Conservation (phyloP, 2,329 filamentous ascomycete genomes). For the Fusarium verticillioides region DNA sequence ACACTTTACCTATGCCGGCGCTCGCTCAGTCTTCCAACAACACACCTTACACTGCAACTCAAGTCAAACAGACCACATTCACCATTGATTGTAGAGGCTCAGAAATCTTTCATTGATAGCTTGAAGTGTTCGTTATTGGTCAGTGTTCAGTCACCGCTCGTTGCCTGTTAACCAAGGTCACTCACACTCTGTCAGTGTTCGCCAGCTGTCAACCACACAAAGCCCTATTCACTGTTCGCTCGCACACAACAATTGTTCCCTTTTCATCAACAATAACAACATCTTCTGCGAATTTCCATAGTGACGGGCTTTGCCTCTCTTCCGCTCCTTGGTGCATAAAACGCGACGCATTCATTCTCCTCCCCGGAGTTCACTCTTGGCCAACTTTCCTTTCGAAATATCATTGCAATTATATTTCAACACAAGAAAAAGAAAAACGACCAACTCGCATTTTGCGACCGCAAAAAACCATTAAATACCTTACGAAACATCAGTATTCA, state of each 20-base stretch:
- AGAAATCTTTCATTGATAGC: neutral
- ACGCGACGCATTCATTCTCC: constrained; percentile 33
- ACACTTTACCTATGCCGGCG: constrained; percentile 32
- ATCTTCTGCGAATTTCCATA: constrained; percentile 17
- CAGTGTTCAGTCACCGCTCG: constrained; percentile 19
- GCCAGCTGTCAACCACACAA: constrained; percentile 35
- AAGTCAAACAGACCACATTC: constrained; percentile 8
- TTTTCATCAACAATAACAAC: constrained; percentile 24
- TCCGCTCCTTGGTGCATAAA: constrained; percentile 30
- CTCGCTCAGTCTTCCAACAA: constrained; percentile 19
- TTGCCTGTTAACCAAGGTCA: neutral
- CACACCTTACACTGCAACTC: neutral
- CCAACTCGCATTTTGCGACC: constrained; percentile 1
- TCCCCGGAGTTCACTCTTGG: constrained; percentile 10
- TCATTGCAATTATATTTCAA: constrained; percentile 18
- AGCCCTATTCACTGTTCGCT: constrained; percentile 28
- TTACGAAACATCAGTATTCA: constrained; percentile 12
- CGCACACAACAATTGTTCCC: constrained; percentile 24
- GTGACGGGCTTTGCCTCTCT: constrained; percentile 33
- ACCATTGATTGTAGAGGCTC: constrained; percentile 2
- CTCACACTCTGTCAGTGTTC: constrained; percentile 33
- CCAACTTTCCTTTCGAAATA: constrained; percentile 27
- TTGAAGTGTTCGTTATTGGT: constrained; percentile 12
- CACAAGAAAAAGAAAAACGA: constrained; percentile 11
- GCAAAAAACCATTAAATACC: neutral